phyloP scores from a whole-genome alignment of 2,329 filamentous ascomycete species.

The Calonectria pseudoturangicola region DNA sequence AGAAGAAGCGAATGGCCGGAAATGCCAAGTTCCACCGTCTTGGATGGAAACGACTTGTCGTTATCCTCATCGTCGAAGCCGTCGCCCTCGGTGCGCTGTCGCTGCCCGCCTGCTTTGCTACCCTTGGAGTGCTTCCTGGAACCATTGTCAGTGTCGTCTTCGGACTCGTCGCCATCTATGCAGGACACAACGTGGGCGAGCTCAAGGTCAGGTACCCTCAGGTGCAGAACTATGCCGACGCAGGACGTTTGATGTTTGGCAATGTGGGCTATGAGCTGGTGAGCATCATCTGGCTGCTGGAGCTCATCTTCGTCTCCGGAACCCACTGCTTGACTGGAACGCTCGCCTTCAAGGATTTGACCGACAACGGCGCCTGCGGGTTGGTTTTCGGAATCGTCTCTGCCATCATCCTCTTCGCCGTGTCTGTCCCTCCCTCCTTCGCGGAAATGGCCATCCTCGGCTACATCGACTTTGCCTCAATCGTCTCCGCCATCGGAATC shows the following conservation, averaged over 20 bases:
- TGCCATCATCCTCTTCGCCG: slow-evolving; percentile 38
- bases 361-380: slow-evolving; percentile 34
- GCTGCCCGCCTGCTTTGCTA: slow-evolving; percentile 37
- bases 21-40: slow-evolving; percentile 41
- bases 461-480: slow-evolving; percentile 38
- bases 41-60: slow-evolving; percentile 39
- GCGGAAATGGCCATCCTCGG: slow-evolving; percentile 39
- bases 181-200: slow-evolving; percentile 38
- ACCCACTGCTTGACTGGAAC: slow-evolving; percentile 40
- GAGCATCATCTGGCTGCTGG: slow-evolving; percentile 30
- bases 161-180: slow-evolving; percentile 36
- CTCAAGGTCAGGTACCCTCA: slow-evolving; percentile 40
- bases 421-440: slow-evolving; percentile 37
- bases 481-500: slow-evolving; percentile 37
- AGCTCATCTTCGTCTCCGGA: slow-evolving; percentile 39
- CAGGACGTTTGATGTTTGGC: slow-evolving; percentile 38
- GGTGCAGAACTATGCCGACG: slow-evolving; percentile 38
- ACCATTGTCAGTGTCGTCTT: slow-evolving; percentile 32
- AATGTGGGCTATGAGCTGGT: slow-evolving; percentile 37
- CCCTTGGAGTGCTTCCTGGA: slow-evolving; percentile 30
- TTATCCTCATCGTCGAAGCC: slow-evolving; percentile 41
- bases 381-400: slow-evolving; percentile 38
- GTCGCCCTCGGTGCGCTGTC: slow-evolving; percentile 39
- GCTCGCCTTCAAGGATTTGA: slow-evolving; percentile 39
- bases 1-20: slow-evolving; percentile 40